These are phyloP conservation scores for Emmonsia crescens DNA, from an alignment of 2,329 filamentous ascomycete species.

Conservation along the genomic window DNA sequence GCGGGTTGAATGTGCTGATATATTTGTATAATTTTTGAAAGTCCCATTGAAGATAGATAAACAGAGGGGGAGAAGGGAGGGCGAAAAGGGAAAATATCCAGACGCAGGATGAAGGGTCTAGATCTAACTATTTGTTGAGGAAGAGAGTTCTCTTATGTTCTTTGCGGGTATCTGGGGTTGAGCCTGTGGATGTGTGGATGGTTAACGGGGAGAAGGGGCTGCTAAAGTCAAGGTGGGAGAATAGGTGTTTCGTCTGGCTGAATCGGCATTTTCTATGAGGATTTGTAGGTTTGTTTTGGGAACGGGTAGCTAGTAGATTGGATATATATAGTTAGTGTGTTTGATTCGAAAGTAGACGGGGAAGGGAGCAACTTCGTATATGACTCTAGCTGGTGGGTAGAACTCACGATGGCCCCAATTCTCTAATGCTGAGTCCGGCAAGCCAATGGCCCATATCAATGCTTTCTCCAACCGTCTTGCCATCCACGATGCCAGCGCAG, in stretches of 20 bases:
- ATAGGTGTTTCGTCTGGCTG: too few relatives aligned
- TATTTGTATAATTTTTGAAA: background rate
- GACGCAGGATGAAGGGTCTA: background rate
- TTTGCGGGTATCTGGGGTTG: slow-evolving; percentile 6
- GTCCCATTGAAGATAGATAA: background rate
- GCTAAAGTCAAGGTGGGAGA: background rate
- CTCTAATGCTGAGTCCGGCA: slow-evolving; percentile 83
- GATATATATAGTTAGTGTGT: slow-evolving; percentile 1
- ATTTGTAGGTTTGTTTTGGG: slow-evolving; percentile 66
- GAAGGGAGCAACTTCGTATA: background rate
- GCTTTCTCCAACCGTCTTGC: slow-evolving; percentile 63
- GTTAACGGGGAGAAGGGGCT: background rate
- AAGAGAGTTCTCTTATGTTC: background rate
- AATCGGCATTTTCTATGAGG: slow-evolving; percentile 23
- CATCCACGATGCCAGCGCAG: slow-evolving; percentile 76
- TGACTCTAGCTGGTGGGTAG: background rate
- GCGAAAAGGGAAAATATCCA: background rate
- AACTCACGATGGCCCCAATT: slow-evolving; percentile 89
- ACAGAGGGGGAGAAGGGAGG: background rate
- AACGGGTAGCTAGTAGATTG: slow-evolving; percentile 55
- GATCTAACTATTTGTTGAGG: background rate
- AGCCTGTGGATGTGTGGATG: slow-evolving; percentile 6
- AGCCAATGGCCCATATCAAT: slow-evolving; percentile 97
- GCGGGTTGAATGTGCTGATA: background rate
- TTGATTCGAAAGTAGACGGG: background rate